phyloP scores from a whole-genome alignment of 2,329 filamentous ascomycete genomes.

The Botrytis sinoallii region DNA sequence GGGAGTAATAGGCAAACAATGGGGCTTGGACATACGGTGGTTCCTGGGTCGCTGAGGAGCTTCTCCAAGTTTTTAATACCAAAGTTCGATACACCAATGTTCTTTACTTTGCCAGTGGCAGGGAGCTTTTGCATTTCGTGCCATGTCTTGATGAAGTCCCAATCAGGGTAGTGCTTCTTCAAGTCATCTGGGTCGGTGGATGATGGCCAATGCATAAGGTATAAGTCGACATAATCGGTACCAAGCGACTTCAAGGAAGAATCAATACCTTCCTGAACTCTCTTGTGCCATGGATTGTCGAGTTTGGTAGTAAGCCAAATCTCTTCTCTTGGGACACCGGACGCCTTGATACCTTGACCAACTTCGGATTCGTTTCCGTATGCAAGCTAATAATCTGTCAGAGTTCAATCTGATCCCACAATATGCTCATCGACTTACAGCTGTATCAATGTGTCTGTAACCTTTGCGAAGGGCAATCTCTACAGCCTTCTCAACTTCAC shows the following conservation, averaged over 20 bases:
- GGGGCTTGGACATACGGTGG: conserved; percentile 48
- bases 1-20: not conserved
- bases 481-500: conserved; percentile 67
- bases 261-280: conserved; percentile 59
- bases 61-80: conserved; percentile 76
- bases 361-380: conserved; percentile 76
- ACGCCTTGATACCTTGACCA: conserved; percentile 64
- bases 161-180: conserved; percentile 69
- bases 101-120: conserved; percentile 67
- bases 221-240: conserved; percentile 65
- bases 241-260: conserved; percentile 58
- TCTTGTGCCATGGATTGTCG: conserved; percentile 75
- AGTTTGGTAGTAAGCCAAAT: conserved; percentile 80
- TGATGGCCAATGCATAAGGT: conserved; percentile 71
- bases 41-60: conserved; percentile 63
- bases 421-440: conserved; percentile 26
- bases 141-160: conserved; percentile 82
- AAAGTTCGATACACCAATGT: conserved; percentile 87
- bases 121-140: conserved; percentile 68
- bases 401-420: not conserved
- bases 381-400: conserved; percentile 45
- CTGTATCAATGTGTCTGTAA: conserved; percentile 73
- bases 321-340: conserved; percentile 59
- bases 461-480: conserved; percentile 64
- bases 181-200: conserved; percentile 55